phyloP scores from a whole-genome alignment of 2,329 filamentous ascomycete species.

The Colletotrichum destructivum region DNA sequence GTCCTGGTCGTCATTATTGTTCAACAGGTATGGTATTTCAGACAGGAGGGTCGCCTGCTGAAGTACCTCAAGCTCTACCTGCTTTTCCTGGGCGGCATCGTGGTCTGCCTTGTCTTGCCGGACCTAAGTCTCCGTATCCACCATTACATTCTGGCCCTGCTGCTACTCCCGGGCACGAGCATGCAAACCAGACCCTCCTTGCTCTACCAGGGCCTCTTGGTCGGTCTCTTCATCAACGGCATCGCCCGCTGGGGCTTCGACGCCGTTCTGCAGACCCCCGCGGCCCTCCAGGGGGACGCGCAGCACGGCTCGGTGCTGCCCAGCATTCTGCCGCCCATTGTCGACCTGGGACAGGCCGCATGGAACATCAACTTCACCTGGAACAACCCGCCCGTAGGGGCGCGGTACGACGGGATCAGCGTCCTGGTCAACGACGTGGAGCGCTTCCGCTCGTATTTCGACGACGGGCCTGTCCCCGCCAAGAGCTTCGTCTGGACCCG shows the following conservation, averaged over 20 bases:
- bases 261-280: conserved; percentile 86
- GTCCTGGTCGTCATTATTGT: conserved; percentile 77
- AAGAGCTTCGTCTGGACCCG: conserved; percentile 73
- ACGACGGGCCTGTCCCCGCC: conserved; percentile 62
- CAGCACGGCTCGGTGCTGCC: conserved; percentile 75
- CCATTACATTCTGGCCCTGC: conserved; percentile 91
- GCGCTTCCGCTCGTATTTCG: conserved; percentile 80
- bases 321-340: conserved; percentile 62
- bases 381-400: conserved; percentile 59
- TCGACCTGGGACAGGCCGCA: conserved; percentile 61
- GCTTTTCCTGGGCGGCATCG: conserved; percentile 75
- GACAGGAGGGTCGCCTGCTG: conserved; percentile 85
- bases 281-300: conserved; percentile 78
- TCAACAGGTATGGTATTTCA: conserved; percentile 88
- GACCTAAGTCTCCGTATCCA: conserved; percentile 89
- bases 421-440: conserved; percentile 91
- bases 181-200: conserved; percentile 89
- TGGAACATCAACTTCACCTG: conserved; percentile 78
- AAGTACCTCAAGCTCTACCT: conserved; percentile 84
- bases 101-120: conserved; percentile 81
- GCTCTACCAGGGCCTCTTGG: conserved; percentile 88
- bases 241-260: conserved; percentile 96
- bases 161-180: conserved; percentile 89
- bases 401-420: conserved; percentile 80
- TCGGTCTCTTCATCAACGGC: conserved; percentile 95